phyloP scores from a whole-genome alignment of 768 basidiomycete genomes.

The Tylopilus sp. region DNA sequence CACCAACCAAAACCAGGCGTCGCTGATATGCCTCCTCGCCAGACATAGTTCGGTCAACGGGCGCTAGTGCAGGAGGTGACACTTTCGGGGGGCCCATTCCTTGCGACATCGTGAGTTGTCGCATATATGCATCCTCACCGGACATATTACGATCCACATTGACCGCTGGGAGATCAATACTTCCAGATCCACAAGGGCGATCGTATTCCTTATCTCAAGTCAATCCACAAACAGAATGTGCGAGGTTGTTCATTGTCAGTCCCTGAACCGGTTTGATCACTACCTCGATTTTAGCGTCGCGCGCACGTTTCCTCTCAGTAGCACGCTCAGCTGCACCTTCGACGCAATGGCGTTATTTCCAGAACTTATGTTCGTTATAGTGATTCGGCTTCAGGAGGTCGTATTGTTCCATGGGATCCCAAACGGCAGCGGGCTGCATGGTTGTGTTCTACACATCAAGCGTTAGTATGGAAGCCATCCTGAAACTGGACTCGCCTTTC shows the following conservation, averaged over 20 bases:
- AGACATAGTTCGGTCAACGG: constrained; percentile 46
- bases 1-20: constrained; percentile 64
- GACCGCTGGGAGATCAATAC: constrained; percentile 28
- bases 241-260: constrained; percentile 66
- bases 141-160: constrained; percentile 48
- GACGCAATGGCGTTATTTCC: constrained; percentile 72
- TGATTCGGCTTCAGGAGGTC: constrained; percentile 84
- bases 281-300: constrained; percentile 46
- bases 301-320: constrained; percentile 57
- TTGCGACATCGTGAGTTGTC: constrained; percentile 68
- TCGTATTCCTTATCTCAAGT: constrained; percentile 20
- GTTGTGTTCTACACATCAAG: constrained; percentile 52
- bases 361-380: constrained; percentile 83
- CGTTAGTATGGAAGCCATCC: not conserved
- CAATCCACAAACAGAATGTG: constrained; percentile 54
- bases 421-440: constrained; percentile 46
- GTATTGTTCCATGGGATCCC: constrained; percentile 80
- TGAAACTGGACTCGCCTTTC: constrained; percentile 47
- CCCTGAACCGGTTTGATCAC: constrained; percentile 63
- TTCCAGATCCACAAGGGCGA: constrained; percentile 26
- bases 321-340: constrained; percentile 61
- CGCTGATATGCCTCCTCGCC: constrained; percentile 83
- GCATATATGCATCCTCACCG: constrained; percentile 80
- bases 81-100: constrained; percentile 20
- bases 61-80: constrained; percentile 32